phyloP scores from a whole-genome alignment of 2,329 filamentous ascomycete genomes.

The Xylaria sp. region DNA sequence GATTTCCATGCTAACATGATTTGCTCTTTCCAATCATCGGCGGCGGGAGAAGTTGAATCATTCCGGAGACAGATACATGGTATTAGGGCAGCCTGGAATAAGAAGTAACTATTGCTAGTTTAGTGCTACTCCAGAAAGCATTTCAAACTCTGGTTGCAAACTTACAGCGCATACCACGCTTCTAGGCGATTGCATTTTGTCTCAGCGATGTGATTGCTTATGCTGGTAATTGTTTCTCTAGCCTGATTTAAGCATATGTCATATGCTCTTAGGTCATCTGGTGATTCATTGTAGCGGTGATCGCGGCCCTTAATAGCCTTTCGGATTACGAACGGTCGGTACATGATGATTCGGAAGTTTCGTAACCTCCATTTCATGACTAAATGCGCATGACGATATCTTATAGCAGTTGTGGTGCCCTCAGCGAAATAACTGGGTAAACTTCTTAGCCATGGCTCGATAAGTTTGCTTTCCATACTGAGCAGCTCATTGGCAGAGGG shows the following conservation, averaged over 20 bases:
- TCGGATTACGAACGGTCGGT: slow-evolving; percentile 21
- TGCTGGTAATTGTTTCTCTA: slow-evolving; percentile 16
- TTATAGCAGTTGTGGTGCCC: background rate
- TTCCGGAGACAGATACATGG: slow-evolving; percentile 60
- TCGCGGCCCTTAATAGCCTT: slow-evolving; percentile 12
- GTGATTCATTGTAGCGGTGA: slow-evolving; percentile 12
- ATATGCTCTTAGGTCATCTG: slow-evolving; percentile 15
- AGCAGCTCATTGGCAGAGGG: slow-evolving; percentile 13
- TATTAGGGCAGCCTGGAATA: slow-evolving; percentile 61
- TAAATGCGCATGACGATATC: slow-evolving; percentile 9
- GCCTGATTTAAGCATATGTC: slow-evolving; percentile 21
- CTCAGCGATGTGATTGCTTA: slow-evolving; percentile 1
- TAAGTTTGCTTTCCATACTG: slow-evolving; percentile 10
- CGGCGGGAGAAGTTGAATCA: slow-evolving; percentile 51
- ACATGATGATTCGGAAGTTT: slow-evolving; percentile 25
- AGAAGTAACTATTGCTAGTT: slow-evolving; percentile 54
- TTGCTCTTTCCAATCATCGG: slow-evolving; percentile 55
- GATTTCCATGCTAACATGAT: slow-evolving; percentile 52
- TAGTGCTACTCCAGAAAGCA: background rate
- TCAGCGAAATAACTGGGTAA: slow-evolving; percentile 9
- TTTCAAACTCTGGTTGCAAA: background rate
- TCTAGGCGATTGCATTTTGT: slow-evolving; percentile 15
- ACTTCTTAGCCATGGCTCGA: slow-evolving; percentile 14
- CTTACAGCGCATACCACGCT: slow-evolving; percentile 24
- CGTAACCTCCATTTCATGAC: slow-evolving; percentile 22